phyloP scores from a whole-genome alignment of 352 stramenopile species.

The Phytophthora nicotianae region DNA sequence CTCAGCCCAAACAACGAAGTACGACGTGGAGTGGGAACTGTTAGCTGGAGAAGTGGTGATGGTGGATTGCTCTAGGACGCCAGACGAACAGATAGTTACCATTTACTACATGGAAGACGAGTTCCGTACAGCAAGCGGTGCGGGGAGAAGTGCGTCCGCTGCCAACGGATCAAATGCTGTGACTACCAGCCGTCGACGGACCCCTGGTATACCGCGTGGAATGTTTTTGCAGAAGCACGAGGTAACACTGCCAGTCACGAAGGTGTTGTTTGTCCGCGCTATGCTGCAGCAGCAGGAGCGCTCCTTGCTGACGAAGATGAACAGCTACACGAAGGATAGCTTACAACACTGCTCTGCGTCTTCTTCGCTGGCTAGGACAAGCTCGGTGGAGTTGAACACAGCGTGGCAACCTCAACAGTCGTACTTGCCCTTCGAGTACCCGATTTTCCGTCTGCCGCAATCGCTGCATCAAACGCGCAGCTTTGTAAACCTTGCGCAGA shows the following conservation, averaged over 20 bases:
- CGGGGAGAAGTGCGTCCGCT: conserved; percentile 16
- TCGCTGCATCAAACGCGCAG: conserved; percentile 45
- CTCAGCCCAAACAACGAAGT: conserved; percentile 55
- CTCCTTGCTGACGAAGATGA: conserved; percentile 70
- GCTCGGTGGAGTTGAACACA: conserved; percentile 50
- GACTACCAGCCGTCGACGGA: conserved; percentile 38
- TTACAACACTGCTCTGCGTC: conserved; percentile 28
- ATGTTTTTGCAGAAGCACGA: conserved; percentile 85
- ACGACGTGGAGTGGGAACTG: conserved; percentile 83
- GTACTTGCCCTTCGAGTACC: conserved; percentile 54
- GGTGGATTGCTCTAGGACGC: conserved; percentile 59
- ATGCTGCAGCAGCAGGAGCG: conserved; percentile 90
- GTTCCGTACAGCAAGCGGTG: conserved; percentile 45
- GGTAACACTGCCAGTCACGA: conserved; percentile 72
- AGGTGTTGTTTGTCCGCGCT: conserved; percentile 79
- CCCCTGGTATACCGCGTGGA: conserved; percentile 42
- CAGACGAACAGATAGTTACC: conserved; percentile 38
- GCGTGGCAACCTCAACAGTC: conserved; percentile 48
- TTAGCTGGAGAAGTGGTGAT: conserved; percentile 81
- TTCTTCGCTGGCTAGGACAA: conserved; percentile 39
- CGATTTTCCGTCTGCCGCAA: conserved; percentile 68
- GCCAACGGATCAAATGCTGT: conserved; percentile 29
- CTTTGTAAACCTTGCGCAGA: conserved; percentile 37
- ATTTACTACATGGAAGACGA: conserved; percentile 85
- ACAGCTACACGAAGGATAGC: conserved; percentile 36